Conservation (phyloP, 164 flowering plant species). For the Vitis cinerea region DNA sequence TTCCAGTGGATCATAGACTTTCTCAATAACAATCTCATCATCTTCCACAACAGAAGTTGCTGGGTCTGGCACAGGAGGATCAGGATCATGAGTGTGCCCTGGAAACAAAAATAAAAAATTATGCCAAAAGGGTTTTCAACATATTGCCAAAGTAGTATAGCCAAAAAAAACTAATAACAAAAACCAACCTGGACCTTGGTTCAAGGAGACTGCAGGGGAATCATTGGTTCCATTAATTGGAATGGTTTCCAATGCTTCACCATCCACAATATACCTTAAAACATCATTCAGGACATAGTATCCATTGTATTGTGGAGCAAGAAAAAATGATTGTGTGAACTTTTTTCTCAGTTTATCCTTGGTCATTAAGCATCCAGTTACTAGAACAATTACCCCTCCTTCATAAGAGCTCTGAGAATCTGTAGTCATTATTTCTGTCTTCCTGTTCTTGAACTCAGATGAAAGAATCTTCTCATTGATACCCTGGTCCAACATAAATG, state of each 20-base stretch:
- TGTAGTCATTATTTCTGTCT: constrained; percentile 73
- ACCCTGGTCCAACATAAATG: constrained; percentile 37
- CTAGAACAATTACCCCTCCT: constrained; percentile 67
- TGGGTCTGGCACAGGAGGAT: constrained; percentile 29
- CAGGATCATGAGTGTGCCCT: constrained; percentile 43
- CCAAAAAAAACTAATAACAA: neutral
- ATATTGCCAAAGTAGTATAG: too few relatives aligned
- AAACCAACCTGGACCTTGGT: constrained; percentile 44
- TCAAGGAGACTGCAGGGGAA: constrained; percentile 19
- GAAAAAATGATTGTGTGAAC: constrained; percentile 74
- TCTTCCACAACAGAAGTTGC: constrained; percentile 30
- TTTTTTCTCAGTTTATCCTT: constrained; percentile 52
- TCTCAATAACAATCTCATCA: constrained; percentile 24
- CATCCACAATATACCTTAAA: constrained; percentile 61
- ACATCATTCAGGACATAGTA: constrained; percentile 78
- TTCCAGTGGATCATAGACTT: constrained; percentile 22
- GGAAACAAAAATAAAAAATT: constrained; percentile 17
- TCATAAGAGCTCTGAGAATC: constrained; percentile 71
- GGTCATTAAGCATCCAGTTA: constrained; percentile 73
- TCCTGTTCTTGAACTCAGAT: constrained; percentile 47
- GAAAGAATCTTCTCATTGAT: constrained; percentile 78
- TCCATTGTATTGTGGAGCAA: constrained; percentile 82
- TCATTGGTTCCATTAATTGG: constrained; percentile 26
- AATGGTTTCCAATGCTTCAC: constrained; percentile 20
- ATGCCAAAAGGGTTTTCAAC: neutral